Percentiles rank a stretch among this genome's conserved stretches.
phyloP scores from a whole-genome alignment of 805 yeast species.

The Geotrichum ghanense region DNA sequence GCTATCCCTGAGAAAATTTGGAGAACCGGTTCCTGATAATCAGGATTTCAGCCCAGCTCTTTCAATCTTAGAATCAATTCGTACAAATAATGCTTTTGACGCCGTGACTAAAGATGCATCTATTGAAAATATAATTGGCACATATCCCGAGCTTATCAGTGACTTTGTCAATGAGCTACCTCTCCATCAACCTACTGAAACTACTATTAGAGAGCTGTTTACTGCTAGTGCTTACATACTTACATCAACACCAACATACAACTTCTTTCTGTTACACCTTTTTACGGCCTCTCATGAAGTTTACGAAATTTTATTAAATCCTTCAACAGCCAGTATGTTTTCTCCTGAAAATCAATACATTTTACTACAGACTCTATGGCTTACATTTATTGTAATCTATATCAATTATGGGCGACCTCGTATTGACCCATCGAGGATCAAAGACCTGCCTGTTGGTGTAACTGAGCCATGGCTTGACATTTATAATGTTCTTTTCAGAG shows the following conservation, averaged over 20 bases:
- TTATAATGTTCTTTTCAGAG: constrained; percentile 5
- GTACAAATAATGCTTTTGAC: constrained; percentile 3
- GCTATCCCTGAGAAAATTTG: neutral
- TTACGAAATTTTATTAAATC: constrained; percentile 12
- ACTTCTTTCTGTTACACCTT: constrained; percentile 22
- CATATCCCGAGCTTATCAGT: constrained; percentile 7
- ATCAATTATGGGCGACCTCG: constrained; percentile 14
- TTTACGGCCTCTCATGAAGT: constrained; percentile 21
- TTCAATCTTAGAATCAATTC: constrained; percentile 5
- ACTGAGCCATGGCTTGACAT: constrained; percentile 10
- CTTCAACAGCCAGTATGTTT: constrained; percentile 7
- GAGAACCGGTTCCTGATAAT: constrained; percentile 7
- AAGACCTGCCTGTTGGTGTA: constrained; percentile 5
- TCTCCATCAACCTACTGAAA: neutral
- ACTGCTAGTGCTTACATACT: constrained; percentile 14
- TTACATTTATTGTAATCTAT: constrained; percentile 10
- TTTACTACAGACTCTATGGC: constrained; percentile 12
- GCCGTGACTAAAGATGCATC: constrained; percentile 6
- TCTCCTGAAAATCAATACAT: constrained; percentile 8
- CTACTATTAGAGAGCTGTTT: constrained; percentile 11
- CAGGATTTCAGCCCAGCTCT: constrained; percentile 4
- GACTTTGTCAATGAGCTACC: neutral
- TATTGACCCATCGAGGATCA: constrained; percentile 5
- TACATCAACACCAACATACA: constrained; percentile 15
- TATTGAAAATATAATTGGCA: constrained; percentile 12